Conservation (phyloP, 371 early-diverging fungal genomes). For the Umbelopsis sp. region DNA sequence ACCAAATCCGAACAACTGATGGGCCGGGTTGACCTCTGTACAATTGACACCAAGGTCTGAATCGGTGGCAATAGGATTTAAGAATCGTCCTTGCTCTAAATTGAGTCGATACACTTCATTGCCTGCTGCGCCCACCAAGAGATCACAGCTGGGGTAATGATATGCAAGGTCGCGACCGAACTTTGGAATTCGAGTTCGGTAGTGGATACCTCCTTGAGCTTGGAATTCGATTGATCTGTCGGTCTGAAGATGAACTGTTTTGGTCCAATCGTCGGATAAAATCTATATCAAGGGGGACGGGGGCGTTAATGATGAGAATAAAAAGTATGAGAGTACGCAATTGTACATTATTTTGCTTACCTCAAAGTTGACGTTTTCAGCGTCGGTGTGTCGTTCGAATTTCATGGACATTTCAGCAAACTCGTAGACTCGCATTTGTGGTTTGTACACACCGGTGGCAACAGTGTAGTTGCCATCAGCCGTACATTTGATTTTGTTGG, state of each 20-base stretch:
- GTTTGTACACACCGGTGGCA: slow-evolving; percentile 98
- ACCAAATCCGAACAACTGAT: slow-evolving; percentile 92
- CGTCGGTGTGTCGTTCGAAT: slow-evolving; percentile 96
- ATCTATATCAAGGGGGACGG: slow-evolving; percentile 48
- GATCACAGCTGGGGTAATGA: slow-evolving; percentile 91
- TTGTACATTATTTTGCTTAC: slow-evolving; percentile 34
- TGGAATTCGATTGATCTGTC: slow-evolving; percentile 98
- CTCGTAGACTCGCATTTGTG: slow-evolving; percentile 96
- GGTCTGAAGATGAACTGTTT: slow-evolving; percentile 89
- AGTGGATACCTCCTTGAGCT: slow-evolving; percentile 94
- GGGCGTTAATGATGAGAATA: background rate
- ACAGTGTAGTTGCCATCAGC: slow-evolving; percentile 87
- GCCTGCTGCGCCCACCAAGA: slow-evolving; percentile 84
- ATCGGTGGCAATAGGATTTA: slow-evolving; percentile 80
- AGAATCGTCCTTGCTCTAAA: slow-evolving; percentile 94
- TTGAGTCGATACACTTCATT: slow-evolving; percentile 93
- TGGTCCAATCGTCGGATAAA: slow-evolving; percentile 98
- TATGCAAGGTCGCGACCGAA: slow-evolving; percentile 94
- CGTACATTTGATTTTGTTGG: slow-evolving; percentile 82
- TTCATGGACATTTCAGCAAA: slow-evolving; percentile 93
- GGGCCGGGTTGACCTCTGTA: slow-evolving; percentile 85
- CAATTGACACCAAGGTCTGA: slow-evolving; percentile 80
- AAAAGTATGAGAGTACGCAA: background rate
- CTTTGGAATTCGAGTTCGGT: slow-evolving; percentile 94
- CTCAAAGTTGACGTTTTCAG: slow-evolving; percentile 91